Evolutionary conservation across 1,284 basidiomycete species (phyloP).

Genomic region (Peniophora sp.): DNA sequence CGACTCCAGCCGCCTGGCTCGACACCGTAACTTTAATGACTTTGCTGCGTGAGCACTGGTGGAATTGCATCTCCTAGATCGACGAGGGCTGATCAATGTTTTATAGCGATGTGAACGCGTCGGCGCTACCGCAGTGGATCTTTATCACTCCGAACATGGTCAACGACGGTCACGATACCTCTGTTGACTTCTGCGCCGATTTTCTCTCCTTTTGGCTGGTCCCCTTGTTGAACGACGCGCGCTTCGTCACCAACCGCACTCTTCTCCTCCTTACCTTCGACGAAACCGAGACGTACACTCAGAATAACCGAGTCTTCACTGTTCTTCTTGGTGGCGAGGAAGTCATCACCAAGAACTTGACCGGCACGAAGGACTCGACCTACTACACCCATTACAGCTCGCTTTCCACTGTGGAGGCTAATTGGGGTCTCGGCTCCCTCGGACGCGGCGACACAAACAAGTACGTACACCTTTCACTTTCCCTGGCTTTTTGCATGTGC

Average conservation of each 20-base stretch:
- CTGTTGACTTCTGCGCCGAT: constrained; percentile 30
- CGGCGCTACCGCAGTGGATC: constrained; percentile 47
- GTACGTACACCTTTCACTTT: not conserved
- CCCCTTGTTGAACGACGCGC: constrained; percentile 35
- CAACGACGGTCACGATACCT: constrained; percentile 49
- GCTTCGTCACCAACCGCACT: constrained; percentile 37
- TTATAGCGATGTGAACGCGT: constrained; percentile 31
- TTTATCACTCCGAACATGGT: constrained; percentile 54
- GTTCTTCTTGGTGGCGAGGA: constrained; percentile 44
- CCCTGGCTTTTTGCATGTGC: not conserved
- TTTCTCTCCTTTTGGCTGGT: constrained; percentile 45
- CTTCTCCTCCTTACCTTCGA: constrained; percentile 45
- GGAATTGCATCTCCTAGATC: too few species aligned
- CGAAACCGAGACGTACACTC: constrained; percentile 36
- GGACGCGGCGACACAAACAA: constrained; percentile 47
- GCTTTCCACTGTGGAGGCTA: constrained; percentile 53
- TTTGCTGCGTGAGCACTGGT: constrained; percentile 22
- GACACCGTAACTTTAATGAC: constrained; percentile 53
- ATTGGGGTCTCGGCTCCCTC: constrained; percentile 55
- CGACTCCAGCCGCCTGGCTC: constrained; percentile 26
- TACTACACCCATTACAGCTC: constrained; percentile 65
- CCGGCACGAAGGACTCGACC: constrained; percentile 39
- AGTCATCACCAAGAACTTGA: constrained; percentile 29
- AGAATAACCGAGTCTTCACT: constrained; percentile 40
- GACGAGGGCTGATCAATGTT: too few species aligned